Conservation (phyloP, 768 basidiomycete genomes). For the Hericium erinaceus region DNA sequence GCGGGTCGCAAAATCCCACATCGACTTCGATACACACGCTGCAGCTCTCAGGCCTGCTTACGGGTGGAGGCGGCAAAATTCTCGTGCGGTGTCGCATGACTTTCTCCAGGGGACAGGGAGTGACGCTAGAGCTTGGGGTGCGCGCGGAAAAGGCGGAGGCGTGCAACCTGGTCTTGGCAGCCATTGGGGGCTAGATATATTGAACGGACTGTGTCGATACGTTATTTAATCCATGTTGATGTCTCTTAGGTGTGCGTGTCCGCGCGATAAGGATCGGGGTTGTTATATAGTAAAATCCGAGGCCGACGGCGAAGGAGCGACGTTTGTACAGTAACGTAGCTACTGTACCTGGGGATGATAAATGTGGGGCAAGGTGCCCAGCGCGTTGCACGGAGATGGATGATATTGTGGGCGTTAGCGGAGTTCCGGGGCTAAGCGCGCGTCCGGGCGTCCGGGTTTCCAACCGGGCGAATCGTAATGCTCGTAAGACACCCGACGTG, state of each 20-base stretch:
- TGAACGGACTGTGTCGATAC: neutral
- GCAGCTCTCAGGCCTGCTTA: constrained; percentile 84
- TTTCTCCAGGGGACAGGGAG: constrained; percentile 79
- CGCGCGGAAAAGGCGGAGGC: constrained; percentile 86
- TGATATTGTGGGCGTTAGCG: neutral
- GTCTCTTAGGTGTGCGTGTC: neutral
- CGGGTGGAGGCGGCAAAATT: constrained; percentile 93
- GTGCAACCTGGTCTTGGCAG: constrained; percentile 81
- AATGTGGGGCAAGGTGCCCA: neutral
- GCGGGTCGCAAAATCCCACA: constrained; percentile 77
- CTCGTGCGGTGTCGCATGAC: constrained; percentile 95
- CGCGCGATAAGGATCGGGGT: neutral
- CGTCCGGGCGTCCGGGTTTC: neutral
- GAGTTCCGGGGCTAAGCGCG: neutral
- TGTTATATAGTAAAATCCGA: neutral
- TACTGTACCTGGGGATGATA: neutral
- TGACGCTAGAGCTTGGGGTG: constrained; percentile 85
- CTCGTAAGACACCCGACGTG: constrained; percentile 1
- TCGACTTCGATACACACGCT: constrained; percentile 88
- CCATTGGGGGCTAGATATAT: constrained; percentile 58
- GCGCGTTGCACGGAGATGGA: neutral
- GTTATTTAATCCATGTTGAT: neutral
- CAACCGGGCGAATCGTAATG: neutral
- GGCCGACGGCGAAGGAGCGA: no score
- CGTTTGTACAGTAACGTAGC: neutral